These are phyloP conservation scores for Ligustrum vulgare DNA, from an alignment of 257 asterid genomes.

Conservation along the genomic window DNA sequence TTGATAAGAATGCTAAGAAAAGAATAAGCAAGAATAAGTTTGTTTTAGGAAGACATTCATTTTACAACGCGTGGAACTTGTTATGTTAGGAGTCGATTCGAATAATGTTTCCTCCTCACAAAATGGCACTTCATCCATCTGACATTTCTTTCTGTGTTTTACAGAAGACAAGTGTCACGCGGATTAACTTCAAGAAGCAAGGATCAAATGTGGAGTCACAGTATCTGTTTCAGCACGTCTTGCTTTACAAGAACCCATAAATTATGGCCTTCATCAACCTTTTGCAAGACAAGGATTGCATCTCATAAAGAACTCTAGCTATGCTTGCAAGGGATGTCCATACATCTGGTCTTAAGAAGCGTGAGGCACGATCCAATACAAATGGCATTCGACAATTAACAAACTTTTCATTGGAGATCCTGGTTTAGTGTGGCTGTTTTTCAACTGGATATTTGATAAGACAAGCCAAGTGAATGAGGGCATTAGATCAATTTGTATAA, in stretches of 20 bases:
- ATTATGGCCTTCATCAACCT: not conserved
- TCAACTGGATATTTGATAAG: slow-evolving; percentile 6
- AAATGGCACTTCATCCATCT: not conserved
- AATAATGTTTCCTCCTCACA: not conserved
- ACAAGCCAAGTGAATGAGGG: slow-evolving; percentile 12
- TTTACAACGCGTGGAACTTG: not conserved
- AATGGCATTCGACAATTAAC: not conserved
- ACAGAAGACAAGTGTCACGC: not conserved
- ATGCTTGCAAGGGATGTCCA: not conserved
- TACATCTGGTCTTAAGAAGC: not conserved
- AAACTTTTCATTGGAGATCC: slow-evolving; percentile 1
- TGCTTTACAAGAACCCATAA: not conserved
- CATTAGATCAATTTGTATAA: slow-evolving; percentile 4
- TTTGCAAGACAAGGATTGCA: not conserved
- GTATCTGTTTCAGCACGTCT: not conserved
- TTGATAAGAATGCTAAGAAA: not conserved
- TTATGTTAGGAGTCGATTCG: not conserved
- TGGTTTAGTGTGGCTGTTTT: not conserved
- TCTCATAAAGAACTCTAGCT: slow-evolving; percentile 16
- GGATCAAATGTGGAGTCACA: slow-evolving; percentile 6
- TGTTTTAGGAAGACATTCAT: not conserved
- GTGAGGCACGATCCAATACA: not conserved
- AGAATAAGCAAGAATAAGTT: not conserved
- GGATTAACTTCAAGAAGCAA: not conserved
- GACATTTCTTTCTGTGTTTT: slow-evolving; percentile 3